Conservation (phyloP, 1,139 yeast genomes). For the Yamadazyma atmosphaerica region DNA sequence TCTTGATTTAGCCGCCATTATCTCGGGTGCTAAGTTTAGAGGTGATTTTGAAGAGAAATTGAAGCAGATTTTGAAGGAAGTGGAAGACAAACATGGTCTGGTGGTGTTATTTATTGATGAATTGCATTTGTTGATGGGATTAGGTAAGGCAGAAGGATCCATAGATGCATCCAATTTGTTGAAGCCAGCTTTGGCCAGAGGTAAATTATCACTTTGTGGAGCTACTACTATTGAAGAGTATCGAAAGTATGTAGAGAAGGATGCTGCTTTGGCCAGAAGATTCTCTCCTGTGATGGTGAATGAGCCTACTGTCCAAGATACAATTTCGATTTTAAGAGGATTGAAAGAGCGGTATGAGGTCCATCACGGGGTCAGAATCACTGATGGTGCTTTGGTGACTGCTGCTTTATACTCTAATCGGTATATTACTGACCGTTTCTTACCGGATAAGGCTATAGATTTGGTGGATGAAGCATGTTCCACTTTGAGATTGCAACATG, state of each 20-base stretch:
- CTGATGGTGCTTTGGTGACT: slow-evolving; percentile 90
- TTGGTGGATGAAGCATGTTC: slow-evolving; percentile 97
- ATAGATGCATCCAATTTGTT: slow-evolving; percentile 93
- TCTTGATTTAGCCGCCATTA: slow-evolving; percentile 82
- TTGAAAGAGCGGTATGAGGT: slow-evolving; percentile 93
- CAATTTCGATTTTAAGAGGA: slow-evolving; percentile 90
- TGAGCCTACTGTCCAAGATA: slow-evolving; percentile 92
- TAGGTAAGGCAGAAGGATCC: slow-evolving; percentile 94
- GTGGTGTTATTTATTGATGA: slow-evolving; percentile 90
- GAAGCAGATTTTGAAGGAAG: slow-evolving; percentile 80
- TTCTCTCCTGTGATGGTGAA: slow-evolving; percentile 85
- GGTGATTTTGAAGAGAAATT: slow-evolving; percentile 95
- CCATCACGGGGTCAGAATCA: slow-evolving; percentile 96
- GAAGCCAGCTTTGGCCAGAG: slow-evolving; percentile 94
- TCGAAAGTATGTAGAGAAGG: slow-evolving; percentile 84
- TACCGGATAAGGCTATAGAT: slow-evolving; percentile 97
- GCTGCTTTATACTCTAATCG: slow-evolving; percentile 91
- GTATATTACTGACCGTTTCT: slow-evolving; percentile 84
- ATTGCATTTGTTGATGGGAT: slow-evolving; percentile 83
- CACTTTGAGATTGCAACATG: slow-evolving; percentile 89
- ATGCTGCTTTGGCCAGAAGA: slow-evolving; percentile 88
- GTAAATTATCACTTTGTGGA: slow-evolving; percentile 90
- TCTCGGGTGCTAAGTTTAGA: slow-evolving; percentile 91
- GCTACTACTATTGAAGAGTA: slow-evolving; percentile 93
- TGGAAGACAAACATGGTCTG: slow-evolving; percentile 77